These are phyloP conservation scores for Scutellaria baicalensis DNA, from an alignment of 257 asterid genomes.

Conservation along the genomic window DNA sequence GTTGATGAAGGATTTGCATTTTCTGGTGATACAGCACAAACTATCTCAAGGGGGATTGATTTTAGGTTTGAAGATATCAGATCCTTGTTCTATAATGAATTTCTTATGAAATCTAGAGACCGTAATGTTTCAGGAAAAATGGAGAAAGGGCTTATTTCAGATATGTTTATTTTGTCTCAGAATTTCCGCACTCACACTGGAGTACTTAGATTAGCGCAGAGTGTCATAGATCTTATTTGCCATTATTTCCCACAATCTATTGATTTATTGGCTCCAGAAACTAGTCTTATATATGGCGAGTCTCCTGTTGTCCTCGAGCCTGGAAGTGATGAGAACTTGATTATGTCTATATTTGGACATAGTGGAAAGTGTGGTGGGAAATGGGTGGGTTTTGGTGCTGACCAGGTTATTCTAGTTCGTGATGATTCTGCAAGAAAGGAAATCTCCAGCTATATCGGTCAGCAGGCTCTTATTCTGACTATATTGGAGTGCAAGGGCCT, in stretches of 20 bases:
- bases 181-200: slow-evolving; percentile 63
- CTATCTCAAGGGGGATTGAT: slow-evolving; percentile 54
- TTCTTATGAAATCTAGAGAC: slow-evolving; percentile 24
- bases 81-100: slow-evolving; percentile 45
- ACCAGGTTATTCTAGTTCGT: slow-evolving; percentile 12
- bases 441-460: background rate
- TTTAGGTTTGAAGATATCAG: slow-evolving; percentile 59
- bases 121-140: slow-evolving; percentile 5
- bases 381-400: slow-evolving; percentile 55
- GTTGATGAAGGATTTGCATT: slow-evolving; percentile 57
- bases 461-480: slow-evolving; percentile 10
- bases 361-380: slow-evolving; percentile 21
- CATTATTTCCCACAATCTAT: slow-evolving; percentile 48
- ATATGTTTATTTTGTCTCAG: slow-evolving; percentile 31
- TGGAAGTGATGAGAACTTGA: slow-evolving; percentile 40
- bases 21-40: slow-evolving; percentile 63
- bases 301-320: slow-evolving; percentile 45
- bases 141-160: slow-evolving; percentile 41
- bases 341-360: slow-evolving; percentile 39
- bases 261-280: slow-evolving; percentile 42
- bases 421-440: background rate
- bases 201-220: slow-evolving; percentile 58
- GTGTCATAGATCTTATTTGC: slow-evolving; percentile 44
- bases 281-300: slow-evolving; percentile 51
- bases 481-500: slow-evolving; percentile 65